A percentile compares a stretch with the other conserved stretches of the same genome.
Conservation (phyloP, 1,284 basidiomycete species). For the Rhodotorula sp. region DNA sequence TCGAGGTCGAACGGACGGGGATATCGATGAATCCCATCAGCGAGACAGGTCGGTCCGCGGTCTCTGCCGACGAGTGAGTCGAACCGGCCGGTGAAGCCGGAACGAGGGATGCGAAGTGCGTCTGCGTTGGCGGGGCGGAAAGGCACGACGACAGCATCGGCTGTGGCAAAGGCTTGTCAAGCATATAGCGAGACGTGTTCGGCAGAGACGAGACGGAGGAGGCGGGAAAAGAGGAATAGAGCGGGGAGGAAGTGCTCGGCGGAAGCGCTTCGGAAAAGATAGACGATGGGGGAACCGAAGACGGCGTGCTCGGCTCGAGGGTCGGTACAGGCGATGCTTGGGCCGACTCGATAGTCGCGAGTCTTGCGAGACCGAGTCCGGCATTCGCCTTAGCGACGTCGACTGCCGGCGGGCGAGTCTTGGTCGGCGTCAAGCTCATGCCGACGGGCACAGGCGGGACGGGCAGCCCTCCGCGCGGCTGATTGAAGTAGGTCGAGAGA, state of each 20-base stretch:
- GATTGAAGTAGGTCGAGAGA: constrained; percentile 19
- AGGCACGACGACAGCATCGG: too few species aligned
- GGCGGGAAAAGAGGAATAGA: background rate
- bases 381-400: constrained; percentile 15
- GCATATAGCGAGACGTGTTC: background rate
- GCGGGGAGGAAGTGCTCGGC: background rate
- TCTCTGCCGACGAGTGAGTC: background rate
- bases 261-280: constrained; percentile 11
- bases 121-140: too few species aligned
- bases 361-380: background rate
- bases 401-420: constrained; percentile 3
- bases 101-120: too few species aligned
- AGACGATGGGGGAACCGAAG: background rate
- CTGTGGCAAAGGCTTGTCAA: background rate
- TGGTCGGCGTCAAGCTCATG: background rate
- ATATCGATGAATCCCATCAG: too few species aligned
- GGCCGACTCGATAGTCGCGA: too few species aligned
- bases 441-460: constrained; percentile 6
- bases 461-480: background rate
- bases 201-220: background rate
- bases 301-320: constrained; percentile 4
- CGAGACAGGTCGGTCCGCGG: background rate
- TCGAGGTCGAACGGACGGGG: background rate
- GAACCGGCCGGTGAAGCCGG: too few species aligned
- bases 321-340: constrained; percentile 5